Conservation (phyloP, 345 rosid species). For the Fremontodendron californicum region DNA sequence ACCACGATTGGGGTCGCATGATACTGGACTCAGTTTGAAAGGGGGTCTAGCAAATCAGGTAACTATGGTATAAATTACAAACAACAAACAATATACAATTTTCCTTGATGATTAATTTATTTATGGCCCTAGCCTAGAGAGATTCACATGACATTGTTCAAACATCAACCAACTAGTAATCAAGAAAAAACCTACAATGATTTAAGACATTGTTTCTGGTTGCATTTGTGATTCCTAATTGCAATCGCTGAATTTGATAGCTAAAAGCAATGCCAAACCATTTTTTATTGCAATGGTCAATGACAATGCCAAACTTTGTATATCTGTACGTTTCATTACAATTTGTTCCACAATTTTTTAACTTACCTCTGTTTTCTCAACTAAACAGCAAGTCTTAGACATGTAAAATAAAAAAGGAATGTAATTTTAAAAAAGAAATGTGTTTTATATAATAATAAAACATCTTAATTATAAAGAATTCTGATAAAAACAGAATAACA, state of each 20-base stretch:
- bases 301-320: not conserved
- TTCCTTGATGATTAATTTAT: not conserved
- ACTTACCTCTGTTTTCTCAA: not conserved
- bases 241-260: not conserved
- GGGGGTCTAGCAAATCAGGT: not conserved
- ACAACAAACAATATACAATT: not conserved
- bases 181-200: not conserved
- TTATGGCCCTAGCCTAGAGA: not conserved
- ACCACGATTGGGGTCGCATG: not conserved
- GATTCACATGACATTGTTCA: not conserved
- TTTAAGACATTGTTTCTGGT: not conserved
- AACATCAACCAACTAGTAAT: not conserved
- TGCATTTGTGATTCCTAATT: not conserved
- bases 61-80: not conserved
- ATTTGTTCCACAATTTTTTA: not conserved
- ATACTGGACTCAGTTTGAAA: not conserved
- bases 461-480: not conserved
- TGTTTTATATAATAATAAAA: not conserved
- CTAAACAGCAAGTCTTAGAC: not conserved
- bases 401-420: not conserved
- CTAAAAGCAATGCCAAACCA: not conserved
- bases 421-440: not conserved
- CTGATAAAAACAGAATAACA: not conserved
- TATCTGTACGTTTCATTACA: not conserved
- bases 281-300: not conserved